phyloP scores from a whole-genome alignment of 306 rosid species.

The Glycyrrhiza uralensis region DNA sequence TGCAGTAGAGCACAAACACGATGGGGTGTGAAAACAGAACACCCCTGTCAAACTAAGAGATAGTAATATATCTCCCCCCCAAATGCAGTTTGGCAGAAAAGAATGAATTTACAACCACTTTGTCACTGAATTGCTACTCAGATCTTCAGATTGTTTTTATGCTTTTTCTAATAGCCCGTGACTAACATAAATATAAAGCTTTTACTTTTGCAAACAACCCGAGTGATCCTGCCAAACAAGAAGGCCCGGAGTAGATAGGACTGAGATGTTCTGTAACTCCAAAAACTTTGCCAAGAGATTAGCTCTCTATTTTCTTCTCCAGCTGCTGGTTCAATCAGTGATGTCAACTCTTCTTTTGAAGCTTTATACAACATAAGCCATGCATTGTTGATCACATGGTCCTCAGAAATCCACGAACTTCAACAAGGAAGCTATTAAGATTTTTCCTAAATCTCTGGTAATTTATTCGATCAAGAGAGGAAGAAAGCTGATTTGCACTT shows the following conservation, averaged over 20 bases:
- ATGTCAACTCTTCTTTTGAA: constrained; percentile 14
- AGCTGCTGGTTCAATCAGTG: constrained; percentile 22
- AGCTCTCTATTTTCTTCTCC: constrained; percentile 21
- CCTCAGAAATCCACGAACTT: constrained; percentile 83
- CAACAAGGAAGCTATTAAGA: constrained; percentile 64
- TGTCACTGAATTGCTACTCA: constrained; percentile 22
- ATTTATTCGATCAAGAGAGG: constrained; percentile 77
- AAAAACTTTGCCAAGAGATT: background rate
- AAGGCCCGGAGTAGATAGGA: constrained; percentile 1
- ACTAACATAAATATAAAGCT: background rate
- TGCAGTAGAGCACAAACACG: constrained; percentile 18
- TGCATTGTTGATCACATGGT: constrained; percentile 48
- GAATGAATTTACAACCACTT: constrained; percentile 5
- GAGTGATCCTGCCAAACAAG: constrained; percentile 13
- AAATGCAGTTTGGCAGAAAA: constrained; percentile 17
- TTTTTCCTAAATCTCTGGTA: constrained; percentile 88
- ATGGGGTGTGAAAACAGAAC: background rate
- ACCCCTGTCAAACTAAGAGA: constrained; percentile 6
- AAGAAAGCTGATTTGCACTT: constrained; percentile 74
- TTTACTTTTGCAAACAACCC: constrained; percentile 20
- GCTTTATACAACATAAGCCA: constrained; percentile 22
- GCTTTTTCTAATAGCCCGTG: background rate
- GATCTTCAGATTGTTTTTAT: constrained; percentile 12
- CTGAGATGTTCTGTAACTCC: constrained; percentile 5
- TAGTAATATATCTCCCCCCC: constrained; percentile 19